Evolutionary conservation across 768 basidiomycete species (phyloP).

Genomic region (Astraeus odoratus): DNA sequence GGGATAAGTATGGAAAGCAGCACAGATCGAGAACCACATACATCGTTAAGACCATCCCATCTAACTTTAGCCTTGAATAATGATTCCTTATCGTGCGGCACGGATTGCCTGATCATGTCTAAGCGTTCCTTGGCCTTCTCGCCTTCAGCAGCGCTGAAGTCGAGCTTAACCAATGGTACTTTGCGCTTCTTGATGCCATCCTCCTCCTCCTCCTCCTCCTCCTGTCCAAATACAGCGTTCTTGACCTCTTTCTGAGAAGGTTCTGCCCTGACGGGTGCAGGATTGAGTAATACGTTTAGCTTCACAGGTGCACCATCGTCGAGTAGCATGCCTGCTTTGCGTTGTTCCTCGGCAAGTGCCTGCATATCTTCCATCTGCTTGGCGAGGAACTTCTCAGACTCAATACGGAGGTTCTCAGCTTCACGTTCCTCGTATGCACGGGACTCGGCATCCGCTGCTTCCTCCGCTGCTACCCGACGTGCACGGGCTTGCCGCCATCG

Average conservation of each 20-base stretch:
- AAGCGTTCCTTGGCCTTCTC: slow-evolving; percentile 76
- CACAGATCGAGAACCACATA: slow-evolving; percentile 32
- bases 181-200: slow-evolving; percentile 71
- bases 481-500: slow-evolving; percentile 82
- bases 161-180: slow-evolving; percentile 82
- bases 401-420: slow-evolving; percentile 76
- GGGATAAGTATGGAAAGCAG: slow-evolving; percentile 11
- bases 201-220: slow-evolving; percentile 91
- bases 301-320: slow-evolving; percentile 91
- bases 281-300: slow-evolving; percentile 68
- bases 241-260: slow-evolving; percentile 40
- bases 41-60: slow-evolving; percentile 89
- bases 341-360: slow-evolving; percentile 82
- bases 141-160: slow-evolving; percentile 78
- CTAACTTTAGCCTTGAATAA: slow-evolving; percentile 81
- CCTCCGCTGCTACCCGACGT: slow-evolving; percentile 67
- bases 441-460: slow-evolving; percentile 78
- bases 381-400: slow-evolving; percentile 91
- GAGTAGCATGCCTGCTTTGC: slow-evolving; percentile 81
- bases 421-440: slow-evolving; percentile 79
- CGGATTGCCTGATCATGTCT: slow-evolving; percentile 66
- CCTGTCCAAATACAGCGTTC: slow-evolving; percentile 64
- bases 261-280: slow-evolving; percentile 41
- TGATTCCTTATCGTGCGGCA: slow-evolving; percentile 72
- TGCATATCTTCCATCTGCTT: slow-evolving; percentile 96